Evolutionary conservation across 768 basidiomycete genomes (phyloP).

Genomic region (Saitozyma sp.): DNA sequence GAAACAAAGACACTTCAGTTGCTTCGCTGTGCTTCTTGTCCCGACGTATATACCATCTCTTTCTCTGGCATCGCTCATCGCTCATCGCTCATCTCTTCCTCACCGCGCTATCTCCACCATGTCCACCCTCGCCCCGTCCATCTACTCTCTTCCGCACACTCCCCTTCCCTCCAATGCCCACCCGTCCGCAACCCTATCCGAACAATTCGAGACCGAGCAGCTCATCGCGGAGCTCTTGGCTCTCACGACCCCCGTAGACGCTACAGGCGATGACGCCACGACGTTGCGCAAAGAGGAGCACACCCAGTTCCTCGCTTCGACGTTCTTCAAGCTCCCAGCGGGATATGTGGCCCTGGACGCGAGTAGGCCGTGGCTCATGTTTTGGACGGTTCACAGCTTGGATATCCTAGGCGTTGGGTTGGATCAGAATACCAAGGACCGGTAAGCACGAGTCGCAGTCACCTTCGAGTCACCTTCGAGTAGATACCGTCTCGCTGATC

Average conservation of each 20-base stretch:
- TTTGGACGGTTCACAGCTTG: conserved; percentile 87
- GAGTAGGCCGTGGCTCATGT: conserved; percentile 91
- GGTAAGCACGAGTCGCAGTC: conserved; percentile 55
- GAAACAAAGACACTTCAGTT: too few species aligned
- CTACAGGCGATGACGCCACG: conserved; percentile 31
- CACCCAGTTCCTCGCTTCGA: conserved; percentile 70
- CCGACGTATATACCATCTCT: too few species aligned
- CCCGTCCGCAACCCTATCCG: conserved; percentile 70
- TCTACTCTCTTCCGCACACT: conserved; percentile 33
- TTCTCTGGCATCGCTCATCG: too few species aligned
- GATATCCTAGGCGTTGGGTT: conserved; percentile 73
- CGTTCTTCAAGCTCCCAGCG: conserved; percentile 74
- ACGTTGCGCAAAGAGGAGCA: conserved; percentile 64
- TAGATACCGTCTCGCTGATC: background rate
- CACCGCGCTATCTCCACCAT: conserved; percentile 3
- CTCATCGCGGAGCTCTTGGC: conserved; percentile 28
- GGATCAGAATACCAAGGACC: conserved; percentile 73
- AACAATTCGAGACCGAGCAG: conserved; percentile 62
- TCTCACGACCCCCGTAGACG: conserved; percentile 9
- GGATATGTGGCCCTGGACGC: conserved; percentile 85
- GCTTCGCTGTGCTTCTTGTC: too few species aligned
- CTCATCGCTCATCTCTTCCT: too few species aligned
- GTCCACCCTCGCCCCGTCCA: conserved; percentile 34
- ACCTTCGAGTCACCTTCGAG: background rate
- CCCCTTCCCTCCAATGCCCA: conserved; percentile 55